These are phyloP conservation scores for Ophiosphaerella herpotricha DNA, from an alignment of 2,329 filamentous ascomycete genomes.

Conservation along the genomic window DNA sequence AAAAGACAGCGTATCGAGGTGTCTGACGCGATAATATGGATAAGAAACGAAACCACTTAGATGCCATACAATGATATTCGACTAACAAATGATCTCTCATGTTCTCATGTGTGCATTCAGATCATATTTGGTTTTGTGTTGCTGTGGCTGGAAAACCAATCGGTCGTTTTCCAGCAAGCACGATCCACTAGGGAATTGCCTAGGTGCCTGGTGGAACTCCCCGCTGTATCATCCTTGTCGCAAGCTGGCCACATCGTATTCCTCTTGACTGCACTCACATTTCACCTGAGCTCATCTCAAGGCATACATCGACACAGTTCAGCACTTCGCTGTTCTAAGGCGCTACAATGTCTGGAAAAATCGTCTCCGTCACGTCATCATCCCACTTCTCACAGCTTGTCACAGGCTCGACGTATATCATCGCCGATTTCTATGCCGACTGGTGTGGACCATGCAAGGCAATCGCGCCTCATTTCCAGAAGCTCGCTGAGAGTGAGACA, in stretches of 20 bases:
- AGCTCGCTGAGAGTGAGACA: constrained; percentile 56
- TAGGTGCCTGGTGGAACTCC: neutral
- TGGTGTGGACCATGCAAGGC: constrained; percentile 64
- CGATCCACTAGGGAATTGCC: neutral
- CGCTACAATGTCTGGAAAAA: constrained; percentile 37
- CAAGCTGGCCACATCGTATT: constrained; percentile 14
- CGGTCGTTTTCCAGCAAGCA: neutral
- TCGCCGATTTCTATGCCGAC: constrained; percentile 59
- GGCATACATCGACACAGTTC: neutral
- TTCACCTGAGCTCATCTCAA: neutral
- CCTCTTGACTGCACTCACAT: neutral
- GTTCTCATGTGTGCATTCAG: no score
- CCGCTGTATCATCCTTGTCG: constrained; percentile 2
- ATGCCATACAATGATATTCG: neutral
- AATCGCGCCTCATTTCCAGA: constrained; percentile 56
- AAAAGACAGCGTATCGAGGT: neutral
- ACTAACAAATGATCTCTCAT: neutral
- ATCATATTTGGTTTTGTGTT: no score
- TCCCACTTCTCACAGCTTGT: constrained; percentile 44
- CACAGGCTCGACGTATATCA: constrained; percentile 44
- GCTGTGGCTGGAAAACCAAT: neutral
- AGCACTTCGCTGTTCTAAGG: neutral
- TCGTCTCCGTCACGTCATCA: constrained; percentile 37
- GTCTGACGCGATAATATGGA: neutral
- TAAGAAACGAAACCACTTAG: neutral